Percentiles rank a stretch among this genome's conserved stretches.
Evolutionary conservation across 768 basidiomycete species (phyloP).

Genomic region (Rhodotorula sphaerocarpa): DNA sequence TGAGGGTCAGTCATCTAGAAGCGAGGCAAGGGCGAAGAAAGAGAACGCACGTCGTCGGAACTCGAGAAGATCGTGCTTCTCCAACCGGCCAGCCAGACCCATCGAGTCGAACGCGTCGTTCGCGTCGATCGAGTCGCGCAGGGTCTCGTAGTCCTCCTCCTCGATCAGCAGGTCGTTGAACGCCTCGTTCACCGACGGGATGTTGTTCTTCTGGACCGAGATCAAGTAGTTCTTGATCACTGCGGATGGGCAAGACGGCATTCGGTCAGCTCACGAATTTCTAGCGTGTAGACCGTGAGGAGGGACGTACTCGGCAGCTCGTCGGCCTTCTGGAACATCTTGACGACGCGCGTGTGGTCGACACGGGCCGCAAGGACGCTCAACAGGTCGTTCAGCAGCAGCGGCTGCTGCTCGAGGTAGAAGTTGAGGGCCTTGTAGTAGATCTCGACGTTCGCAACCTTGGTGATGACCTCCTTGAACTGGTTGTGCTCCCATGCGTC

Average conservation of each 20-base stretch:
- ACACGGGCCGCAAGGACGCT: constrained; percentile 86
- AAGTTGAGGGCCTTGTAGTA: constrained; percentile 93
- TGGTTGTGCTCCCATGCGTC: constrained; percentile 99
- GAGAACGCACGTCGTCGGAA: constrained; percentile 58
- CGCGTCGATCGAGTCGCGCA: constrained; percentile 94
- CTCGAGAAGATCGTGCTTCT: constrained; percentile 83
- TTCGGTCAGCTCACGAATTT: neutral
- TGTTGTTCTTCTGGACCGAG: constrained; percentile 91
- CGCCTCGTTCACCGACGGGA: constrained; percentile 94
- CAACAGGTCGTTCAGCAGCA: constrained; percentile 82
- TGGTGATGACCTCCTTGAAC: constrained; percentile 96
- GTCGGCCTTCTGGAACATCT: constrained; percentile 83
- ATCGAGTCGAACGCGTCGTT: constrained; percentile 97
- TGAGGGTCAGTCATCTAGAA: neutral
- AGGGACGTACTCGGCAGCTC: constrained; percentile 56
- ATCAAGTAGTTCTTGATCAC: constrained; percentile 91
- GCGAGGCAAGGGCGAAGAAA: neutral
- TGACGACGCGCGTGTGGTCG: constrained; percentile 89
- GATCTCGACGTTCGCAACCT: constrained; percentile 95
- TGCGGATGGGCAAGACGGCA: constrained; percentile 40
- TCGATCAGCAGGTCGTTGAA: constrained; percentile 98
- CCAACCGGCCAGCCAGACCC: constrained; percentile 70
- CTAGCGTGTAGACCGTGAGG: neutral
- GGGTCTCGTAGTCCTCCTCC: constrained; percentile 96
- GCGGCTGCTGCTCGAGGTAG: constrained; percentile 90